Conservation (phyloP, 176 grass and related monocot species). For the Hordeum vulgare region DNA sequence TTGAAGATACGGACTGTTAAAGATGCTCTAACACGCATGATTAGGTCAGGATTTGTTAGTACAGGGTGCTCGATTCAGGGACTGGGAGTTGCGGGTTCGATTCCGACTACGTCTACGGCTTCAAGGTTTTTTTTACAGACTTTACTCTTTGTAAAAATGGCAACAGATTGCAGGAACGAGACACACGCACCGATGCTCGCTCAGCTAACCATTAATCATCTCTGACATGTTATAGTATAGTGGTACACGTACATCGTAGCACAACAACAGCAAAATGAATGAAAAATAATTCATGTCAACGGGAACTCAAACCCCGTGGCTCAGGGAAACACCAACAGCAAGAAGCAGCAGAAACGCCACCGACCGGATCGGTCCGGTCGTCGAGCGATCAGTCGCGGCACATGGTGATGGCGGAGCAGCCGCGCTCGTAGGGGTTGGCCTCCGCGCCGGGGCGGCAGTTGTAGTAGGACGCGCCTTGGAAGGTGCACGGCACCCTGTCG, state of each 20-base stretch:
- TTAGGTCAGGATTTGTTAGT: too few relatives aligned
- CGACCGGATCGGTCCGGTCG: neutral
- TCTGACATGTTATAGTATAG: neutral
- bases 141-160: too few relatives aligned
- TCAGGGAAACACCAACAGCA: neutral
- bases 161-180: too few relatives aligned
- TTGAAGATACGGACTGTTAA: too few relatives aligned
- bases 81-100: too few relatives aligned
- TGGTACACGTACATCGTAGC: neutral
- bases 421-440: conserved; percentile 62
- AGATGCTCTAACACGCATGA: too few relatives aligned
- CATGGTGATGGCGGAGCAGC: conserved; percentile 41
- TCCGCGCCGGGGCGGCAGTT: conserved; percentile 48
- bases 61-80: too few relatives aligned
- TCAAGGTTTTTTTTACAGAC: too few relatives aligned
- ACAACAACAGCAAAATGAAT: neutral
- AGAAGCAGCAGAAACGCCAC: too few relatives aligned
- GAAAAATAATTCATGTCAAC: neutral
- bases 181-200: too few relatives aligned
- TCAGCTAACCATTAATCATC: neutral
- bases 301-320: neutral
- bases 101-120: too few relatives aligned
- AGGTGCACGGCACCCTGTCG: conserved; percentile 23
- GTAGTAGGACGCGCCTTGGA: conserved; percentile 62
- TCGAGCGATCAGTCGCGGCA: conserved; percentile 30